A percentile compares a stretch with the other conserved stretches of the same genome.
Conservation (phyloP, 78 protist genomes). For the Dictyostelium firmibasis region DNA sequence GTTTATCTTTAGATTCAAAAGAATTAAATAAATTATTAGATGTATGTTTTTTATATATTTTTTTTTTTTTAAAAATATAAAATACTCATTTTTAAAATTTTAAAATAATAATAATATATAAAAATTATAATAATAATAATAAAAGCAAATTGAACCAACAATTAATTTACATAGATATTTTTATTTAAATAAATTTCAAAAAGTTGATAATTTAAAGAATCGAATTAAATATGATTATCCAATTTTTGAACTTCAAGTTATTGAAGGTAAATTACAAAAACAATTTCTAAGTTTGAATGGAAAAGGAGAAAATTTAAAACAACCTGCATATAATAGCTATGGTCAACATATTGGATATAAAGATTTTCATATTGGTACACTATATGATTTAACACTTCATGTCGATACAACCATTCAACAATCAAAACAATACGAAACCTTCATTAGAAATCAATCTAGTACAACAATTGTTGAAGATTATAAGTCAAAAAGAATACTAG, state of each 20-base stretch:
- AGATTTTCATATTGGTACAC: neutral
- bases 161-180: conserved; percentile 14
- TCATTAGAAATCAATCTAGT: neutral
- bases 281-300: neutral
- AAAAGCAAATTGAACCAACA: neutral
- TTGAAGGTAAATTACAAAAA: neutral
- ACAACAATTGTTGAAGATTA: neutral
- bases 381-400: neutral
- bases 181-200: conserved; percentile 5
- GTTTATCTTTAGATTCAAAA: neutral
- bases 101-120: no score
- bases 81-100: neutral
- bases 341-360: neutral
- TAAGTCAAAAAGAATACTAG: neutral
- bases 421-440: neutral
- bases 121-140: no score
- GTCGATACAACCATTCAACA: neutral
- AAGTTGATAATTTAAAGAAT: neutral
- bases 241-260: neutral
- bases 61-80: no score
- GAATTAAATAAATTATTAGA: neutral
- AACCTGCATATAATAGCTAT: neutral
- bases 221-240: neutral
- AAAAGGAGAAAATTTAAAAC: neutral
- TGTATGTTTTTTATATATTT: neutral